These are phyloP conservation scores for Pezicula radicicola DNA, from an alignment of 2,329 filamentous ascomycete genomes.

Conservation along the genomic window DNA sequence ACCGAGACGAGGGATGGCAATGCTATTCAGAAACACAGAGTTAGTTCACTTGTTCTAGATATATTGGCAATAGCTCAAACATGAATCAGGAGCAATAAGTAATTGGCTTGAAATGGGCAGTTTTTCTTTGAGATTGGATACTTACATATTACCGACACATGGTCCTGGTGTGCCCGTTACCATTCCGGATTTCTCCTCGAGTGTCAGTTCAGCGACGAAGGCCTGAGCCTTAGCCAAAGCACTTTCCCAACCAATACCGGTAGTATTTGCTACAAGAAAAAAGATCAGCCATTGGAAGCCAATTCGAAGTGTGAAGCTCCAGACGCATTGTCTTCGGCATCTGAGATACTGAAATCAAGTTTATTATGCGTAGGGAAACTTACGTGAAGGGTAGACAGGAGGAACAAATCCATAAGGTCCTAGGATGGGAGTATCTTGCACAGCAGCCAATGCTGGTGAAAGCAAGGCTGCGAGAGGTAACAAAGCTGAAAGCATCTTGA, in stretches of 20 bases:
- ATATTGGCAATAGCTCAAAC: too few species aligned
- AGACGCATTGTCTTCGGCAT: background rate
- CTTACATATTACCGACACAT: slow-evolving; percentile 65
- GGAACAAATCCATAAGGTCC: slow-evolving; percentile 17
- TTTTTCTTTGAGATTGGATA: too few species aligned
- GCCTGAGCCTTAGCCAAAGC: slow-evolving; percentile 66
- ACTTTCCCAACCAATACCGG: slow-evolving; percentile 48
- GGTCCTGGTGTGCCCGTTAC: slow-evolving; percentile 58
- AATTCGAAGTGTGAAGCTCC: slow-evolving; percentile 7
- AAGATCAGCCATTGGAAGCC: background rate
- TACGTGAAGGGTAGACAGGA: slow-evolving; percentile 29
- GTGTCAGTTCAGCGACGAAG: slow-evolving; percentile 70
- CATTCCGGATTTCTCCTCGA: slow-evolving; percentile 75
- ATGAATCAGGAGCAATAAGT: too few species aligned
- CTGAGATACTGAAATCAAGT: background rate
- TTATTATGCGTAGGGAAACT: slow-evolving; percentile 1
- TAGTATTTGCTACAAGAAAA: slow-evolving; percentile 20
- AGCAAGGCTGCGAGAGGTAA: slow-evolving; percentile 13
- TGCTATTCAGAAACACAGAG: too few species aligned
- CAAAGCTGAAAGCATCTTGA: slow-evolving; percentile 14
- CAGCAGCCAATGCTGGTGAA: slow-evolving; percentile 12
- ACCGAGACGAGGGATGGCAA: slow-evolving; percentile 40
- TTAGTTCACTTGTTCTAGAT: too few species aligned
- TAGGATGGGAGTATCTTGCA: slow-evolving; percentile 16
- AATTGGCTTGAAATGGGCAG: too few species aligned